Evolutionary conservation across 2,329 filamentous ascomycete species (phyloP).

Genomic region (Shiraia bambusicola): DNA sequence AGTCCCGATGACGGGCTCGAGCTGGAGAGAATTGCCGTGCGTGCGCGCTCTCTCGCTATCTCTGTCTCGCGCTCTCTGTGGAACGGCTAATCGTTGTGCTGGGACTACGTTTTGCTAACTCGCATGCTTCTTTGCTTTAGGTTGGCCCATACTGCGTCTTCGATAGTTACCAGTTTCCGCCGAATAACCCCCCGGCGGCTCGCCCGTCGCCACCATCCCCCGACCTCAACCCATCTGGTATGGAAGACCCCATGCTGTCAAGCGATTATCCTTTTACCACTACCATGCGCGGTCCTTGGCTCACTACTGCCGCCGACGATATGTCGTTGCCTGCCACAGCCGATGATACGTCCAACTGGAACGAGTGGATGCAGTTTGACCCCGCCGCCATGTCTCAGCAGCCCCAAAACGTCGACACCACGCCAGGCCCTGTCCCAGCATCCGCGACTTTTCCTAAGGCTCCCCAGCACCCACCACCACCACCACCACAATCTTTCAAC

Average conservation of each 20-base stretch:
- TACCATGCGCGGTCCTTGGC: constrained; percentile 36
- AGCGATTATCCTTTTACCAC: constrained; percentile 37
- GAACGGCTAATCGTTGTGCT: background rate
- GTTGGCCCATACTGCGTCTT: constrained; percentile 44
- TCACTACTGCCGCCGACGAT: constrained; percentile 38
- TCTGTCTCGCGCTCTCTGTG: no score
- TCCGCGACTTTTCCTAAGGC: constrained; percentile 32
- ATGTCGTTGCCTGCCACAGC: constrained; percentile 33
- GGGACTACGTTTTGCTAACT: constrained; percentile 26
- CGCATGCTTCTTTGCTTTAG: constrained; percentile 17
- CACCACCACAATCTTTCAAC: constrained; percentile 23
- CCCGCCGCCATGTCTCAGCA: constrained; percentile 41
- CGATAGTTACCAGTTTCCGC: constrained; percentile 36
- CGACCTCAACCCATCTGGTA: constrained; percentile 16
- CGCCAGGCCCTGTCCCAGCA: constrained; percentile 28
- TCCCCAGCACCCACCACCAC: constrained; percentile 28
- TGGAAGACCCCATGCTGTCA: constrained; percentile 40
- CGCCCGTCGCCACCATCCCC: constrained; percentile 10
- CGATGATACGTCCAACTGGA: constrained; percentile 44
- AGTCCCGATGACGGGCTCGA: constrained; percentile 40
- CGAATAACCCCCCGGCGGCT: constrained; percentile 24
- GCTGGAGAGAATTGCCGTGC: constrained; percentile 43
- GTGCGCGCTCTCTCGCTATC: constrained; percentile 18
- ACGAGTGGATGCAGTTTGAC: constrained; percentile 53
- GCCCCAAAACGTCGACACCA: constrained; percentile 20